Conservation (phyloP, 345 rosid genomes). For the Eucalyptus dawsonii region DNA sequence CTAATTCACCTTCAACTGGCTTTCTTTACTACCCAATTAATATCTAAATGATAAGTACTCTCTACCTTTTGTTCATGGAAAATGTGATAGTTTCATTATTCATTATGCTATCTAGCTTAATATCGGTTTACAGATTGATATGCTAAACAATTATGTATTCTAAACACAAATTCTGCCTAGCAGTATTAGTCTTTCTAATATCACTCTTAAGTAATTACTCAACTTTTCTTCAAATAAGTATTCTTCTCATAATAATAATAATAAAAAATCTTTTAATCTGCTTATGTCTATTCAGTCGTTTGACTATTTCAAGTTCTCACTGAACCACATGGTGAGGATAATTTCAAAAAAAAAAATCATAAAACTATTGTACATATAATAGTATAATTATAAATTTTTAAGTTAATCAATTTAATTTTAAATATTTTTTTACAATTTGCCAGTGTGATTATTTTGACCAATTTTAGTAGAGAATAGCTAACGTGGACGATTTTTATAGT, state of each 20-base stretch:
- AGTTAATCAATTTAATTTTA: not conserved
- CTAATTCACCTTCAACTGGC: not conserved
- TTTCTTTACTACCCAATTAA: not conserved
- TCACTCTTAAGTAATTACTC: not conserved
- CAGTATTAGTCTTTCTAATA: not conserved
- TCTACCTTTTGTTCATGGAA: too few relatives aligned
- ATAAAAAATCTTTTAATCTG: not conserved
- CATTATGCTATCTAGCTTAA: too few relatives aligned
- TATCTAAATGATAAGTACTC: too few relatives aligned
- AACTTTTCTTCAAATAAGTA: not conserved
- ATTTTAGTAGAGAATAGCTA: not conserved
- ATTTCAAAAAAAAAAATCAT: not conserved
- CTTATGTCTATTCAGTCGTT: not conserved
- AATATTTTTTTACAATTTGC: not conserved
- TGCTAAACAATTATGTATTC: not conserved
- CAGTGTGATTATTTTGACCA: not conserved
- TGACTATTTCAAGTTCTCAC: not conserved
- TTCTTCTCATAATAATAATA: not conserved
- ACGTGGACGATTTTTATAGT: accelerated
- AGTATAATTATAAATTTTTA: not conserved
- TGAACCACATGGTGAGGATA: not conserved
- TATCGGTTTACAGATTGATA: too few relatives aligned
- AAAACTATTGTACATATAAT: not conserved
- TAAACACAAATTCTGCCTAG: not conserved
- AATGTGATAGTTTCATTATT: too few relatives aligned